phyloP scores from a whole-genome alignment of 1,139 yeast genomes.

The Hyphopichia burtonii region DNA sequence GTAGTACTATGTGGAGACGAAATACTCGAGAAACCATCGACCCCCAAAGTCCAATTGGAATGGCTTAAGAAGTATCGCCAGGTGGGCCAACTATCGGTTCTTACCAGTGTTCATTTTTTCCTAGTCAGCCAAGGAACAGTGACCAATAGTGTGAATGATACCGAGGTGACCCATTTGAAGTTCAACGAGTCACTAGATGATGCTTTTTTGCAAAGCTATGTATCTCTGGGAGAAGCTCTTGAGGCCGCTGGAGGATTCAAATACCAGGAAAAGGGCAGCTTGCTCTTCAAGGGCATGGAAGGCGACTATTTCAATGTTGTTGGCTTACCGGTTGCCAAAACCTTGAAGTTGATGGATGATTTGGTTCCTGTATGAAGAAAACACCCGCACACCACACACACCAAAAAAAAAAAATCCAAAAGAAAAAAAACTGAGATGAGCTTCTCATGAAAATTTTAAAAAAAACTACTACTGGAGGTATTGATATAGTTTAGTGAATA shows the following conservation, averaged over 20 bases:
- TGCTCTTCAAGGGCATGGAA: slow-evolving; percentile 56
- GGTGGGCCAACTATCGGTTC: slow-evolving; percentile 52
- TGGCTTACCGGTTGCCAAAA: slow-evolving; percentile 73
- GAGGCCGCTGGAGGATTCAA: slow-evolving; percentile 93
- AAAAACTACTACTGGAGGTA: slow-evolving; percentile 8
- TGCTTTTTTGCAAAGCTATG: slow-evolving; percentile 57
- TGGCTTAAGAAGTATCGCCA: slow-evolving; percentile 50
- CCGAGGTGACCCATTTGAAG: slow-evolving; percentile 24
- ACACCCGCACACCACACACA: background rate
- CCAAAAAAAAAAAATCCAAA: background rate
- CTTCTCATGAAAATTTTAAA: background rate
- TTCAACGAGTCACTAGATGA: slow-evolving; percentile 44
- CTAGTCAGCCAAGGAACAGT: slow-evolving; percentile 32
- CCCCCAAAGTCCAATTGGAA: slow-evolving; percentile 36
- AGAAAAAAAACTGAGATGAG: slow-evolving; percentile 4
- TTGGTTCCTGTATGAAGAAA: background rate
- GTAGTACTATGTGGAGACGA: slow-evolving; percentile 61
- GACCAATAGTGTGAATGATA: slow-evolving; percentile 7
- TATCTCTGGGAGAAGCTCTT: slow-evolving; percentile 68
- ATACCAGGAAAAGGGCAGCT: slow-evolving; percentile 71
- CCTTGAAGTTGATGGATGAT: slow-evolving; percentile 41
- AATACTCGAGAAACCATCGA: slow-evolving; percentile 76
- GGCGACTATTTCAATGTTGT: slow-evolving; percentile 92
- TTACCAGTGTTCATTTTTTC: slow-evolving; percentile 65
- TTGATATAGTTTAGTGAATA: too few relatives aligned